phyloP scores from a whole-genome alignment of 1,284 basidiomycete species.

The Microbotryum silenes-acaulis region DNA sequence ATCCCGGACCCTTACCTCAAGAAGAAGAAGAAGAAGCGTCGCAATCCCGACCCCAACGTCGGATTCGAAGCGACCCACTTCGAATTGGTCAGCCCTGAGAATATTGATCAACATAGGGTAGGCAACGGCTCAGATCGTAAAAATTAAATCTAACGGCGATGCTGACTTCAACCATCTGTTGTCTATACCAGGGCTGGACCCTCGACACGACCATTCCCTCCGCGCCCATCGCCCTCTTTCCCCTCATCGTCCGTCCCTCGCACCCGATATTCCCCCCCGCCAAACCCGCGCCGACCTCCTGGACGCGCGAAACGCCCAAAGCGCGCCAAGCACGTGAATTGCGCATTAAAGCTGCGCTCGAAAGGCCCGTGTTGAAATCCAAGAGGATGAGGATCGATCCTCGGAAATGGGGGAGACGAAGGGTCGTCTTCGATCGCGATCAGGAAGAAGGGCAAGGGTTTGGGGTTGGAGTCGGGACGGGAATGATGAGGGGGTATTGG shows the following conservation, averaged over 20 bases:
- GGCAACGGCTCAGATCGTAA: neutral
- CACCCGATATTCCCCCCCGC: conserved; percentile 17
- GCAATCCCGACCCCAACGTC: conserved; percentile 17
- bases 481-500: conserved; percentile 19
- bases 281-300: conserved; percentile 21
- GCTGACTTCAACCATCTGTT: too few species aligned
- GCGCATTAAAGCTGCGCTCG: neutral
- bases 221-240: conserved; percentile 19
- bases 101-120: conserved; percentile 22
- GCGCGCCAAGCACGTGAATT: conserved; percentile 15
- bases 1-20: neutral
- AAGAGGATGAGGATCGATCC: conserved; percentile 28
- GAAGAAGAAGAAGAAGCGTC: conserved; percentile 20
- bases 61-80: conserved; percentile 13
- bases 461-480: neutral
- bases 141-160: too few species aligned
- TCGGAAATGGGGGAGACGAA: conserved; percentile 19
- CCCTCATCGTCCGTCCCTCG: conserved; percentile 23
- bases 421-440: conserved; percentile 8
- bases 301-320: conserved; percentile 19
- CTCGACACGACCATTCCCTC: conserved; percentile 18
- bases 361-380: conserved; percentile 5
- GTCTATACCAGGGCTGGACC: conserved; percentile 21
- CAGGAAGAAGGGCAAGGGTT: neutral
- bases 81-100: conserved; percentile 25